A percentile compares a stretch with the other conserved stretches of the same genome.
Conservation (phyloP, 2,329 filamentous ascomycete species). For the Trichophyton rubrum region DNA sequence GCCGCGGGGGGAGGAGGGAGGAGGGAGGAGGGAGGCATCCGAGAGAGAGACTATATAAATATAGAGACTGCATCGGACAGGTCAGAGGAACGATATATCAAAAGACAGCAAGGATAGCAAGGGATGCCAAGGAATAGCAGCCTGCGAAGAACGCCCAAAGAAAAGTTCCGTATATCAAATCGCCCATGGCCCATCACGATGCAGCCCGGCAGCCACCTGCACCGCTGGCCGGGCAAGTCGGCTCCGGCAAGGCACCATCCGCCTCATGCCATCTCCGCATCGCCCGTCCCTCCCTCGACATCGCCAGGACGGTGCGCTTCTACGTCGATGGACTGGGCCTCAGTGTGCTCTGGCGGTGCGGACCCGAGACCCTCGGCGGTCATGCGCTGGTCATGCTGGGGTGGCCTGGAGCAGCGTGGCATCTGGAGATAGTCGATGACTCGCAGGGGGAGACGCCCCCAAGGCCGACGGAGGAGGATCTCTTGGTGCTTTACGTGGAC, state of each 20-base stretch:
- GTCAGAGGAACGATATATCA: no score
- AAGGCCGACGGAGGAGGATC: slow-evolving; percentile 34
- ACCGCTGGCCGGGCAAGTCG: not conserved
- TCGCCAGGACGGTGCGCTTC: slow-evolving; percentile 30
- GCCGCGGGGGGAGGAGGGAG: no score
- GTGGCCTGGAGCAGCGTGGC: slow-evolving; percentile 26
- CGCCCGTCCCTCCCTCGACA: slow-evolving; percentile 32
- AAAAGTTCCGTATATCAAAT: no score
- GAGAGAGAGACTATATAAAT: no score
- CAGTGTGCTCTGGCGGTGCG: slow-evolving; percentile 24
- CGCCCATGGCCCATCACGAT: no score
- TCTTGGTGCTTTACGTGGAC: slow-evolving; percentile 35
- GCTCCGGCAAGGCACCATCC: slow-evolving; percentile 8
- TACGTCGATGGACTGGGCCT: slow-evolving; percentile 34
- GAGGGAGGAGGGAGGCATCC: no score
- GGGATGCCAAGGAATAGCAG: no score
- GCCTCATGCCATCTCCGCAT: slow-evolving; percentile 24
- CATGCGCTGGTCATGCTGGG: slow-evolving; percentile 36
- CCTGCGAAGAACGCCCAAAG: no score
- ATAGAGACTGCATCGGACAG: no score
- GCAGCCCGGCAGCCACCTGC: not conserved
- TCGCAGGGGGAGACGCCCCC: slow-evolving; percentile 18
- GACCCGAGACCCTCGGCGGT: slow-evolving; percentile 24
- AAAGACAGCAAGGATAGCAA: no score
- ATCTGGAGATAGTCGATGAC: slow-evolving; percentile 36